phyloP scores from a whole-genome alignment of 108 stramenopile genomes.

The Hondaea fermentalgiana region DNA sequence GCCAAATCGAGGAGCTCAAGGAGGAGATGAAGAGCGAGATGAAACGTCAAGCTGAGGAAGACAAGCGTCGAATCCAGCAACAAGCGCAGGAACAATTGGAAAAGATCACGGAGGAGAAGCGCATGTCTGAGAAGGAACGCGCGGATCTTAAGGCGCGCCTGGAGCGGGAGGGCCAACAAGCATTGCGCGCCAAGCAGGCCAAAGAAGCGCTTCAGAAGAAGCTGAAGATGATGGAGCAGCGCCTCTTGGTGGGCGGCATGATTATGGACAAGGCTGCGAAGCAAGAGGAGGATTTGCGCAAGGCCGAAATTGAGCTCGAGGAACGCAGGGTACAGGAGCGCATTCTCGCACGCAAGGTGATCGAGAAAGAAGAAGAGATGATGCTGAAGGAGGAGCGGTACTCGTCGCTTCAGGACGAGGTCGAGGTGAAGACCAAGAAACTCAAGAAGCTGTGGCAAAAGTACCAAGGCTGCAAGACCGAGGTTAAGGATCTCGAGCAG shows the following conservation, averaged over 20 bases:
- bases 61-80: constrained; percentile 41
- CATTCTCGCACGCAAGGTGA: constrained; percentile 48
- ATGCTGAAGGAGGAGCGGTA: constrained; percentile 60
- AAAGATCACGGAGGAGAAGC: constrained; percentile 46
- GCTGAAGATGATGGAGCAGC: constrained; percentile 70
- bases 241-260: constrained; percentile 69
- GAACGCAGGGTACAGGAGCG: constrained; percentile 57
- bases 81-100: constrained; percentile 46
- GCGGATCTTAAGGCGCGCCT: constrained; percentile 56
- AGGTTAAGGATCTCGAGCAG: constrained; percentile 60
- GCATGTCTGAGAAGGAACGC: constrained; percentile 60
- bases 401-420: constrained; percentile 56
- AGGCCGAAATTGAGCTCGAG: constrained; percentile 65
- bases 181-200: constrained; percentile 56
- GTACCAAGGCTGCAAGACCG: constrained; percentile 61
- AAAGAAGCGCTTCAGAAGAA: constrained; percentile 51
- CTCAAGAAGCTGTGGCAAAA: constrained; percentile 68
- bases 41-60: constrained; percentile 35
- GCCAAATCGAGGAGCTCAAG: constrained; percentile 27
- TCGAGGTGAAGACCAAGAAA: constrained; percentile 68
- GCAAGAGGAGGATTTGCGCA: constrained; percentile 69
- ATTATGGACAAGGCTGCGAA: constrained; percentile 72
- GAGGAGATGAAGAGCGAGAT: constrained; percentile 38
- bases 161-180: constrained; percentile 56
- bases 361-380: constrained; percentile 56